These are phyloP conservation scores for Houttuynia cordata DNA, from an alignment of 164 flowering plant species.

Conservation along the genomic window DNA sequence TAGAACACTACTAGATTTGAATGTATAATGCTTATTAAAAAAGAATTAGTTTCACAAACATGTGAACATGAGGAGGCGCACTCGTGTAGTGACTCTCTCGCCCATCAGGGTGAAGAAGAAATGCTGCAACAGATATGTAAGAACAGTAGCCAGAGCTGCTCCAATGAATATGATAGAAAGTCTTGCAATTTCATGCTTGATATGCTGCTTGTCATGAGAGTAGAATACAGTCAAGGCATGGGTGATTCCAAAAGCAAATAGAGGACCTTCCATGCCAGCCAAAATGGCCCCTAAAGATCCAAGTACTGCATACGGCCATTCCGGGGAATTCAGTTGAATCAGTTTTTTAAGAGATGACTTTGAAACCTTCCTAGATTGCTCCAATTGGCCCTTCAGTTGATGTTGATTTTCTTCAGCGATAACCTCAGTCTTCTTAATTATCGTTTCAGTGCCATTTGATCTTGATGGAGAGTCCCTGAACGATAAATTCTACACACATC, in stretches of 20 bases:
- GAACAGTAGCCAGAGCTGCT: constrained; percentile 33
- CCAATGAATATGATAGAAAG: constrained; percentile 50
- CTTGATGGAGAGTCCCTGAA: constrained; percentile 5
- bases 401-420: constrained; percentile 11
- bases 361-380: constrained; percentile 7
- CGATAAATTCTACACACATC: not conserved
- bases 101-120: constrained; percentile 64
- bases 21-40: not conserved
- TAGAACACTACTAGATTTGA: not conserved
- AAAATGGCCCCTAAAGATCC: constrained; percentile 64
- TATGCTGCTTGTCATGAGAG: constrained; percentile 23
- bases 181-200: constrained; percentile 34
- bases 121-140: constrained; percentile 54
- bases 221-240: constrained; percentile 46
- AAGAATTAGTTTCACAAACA: constrained; percentile 19
- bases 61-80: constrained; percentile 67
- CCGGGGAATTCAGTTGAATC: constrained; percentile 44
- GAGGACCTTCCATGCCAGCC: constrained; percentile 57
- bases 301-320: constrained; percentile 60
- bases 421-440: constrained; percentile 9
- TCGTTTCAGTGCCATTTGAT: constrained; percentile 3
- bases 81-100: constrained; percentile 54
- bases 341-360: constrained; percentile 42
- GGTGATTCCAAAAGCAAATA: constrained; percentile 59
- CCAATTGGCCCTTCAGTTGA: constrained; percentile 1